A percentile compares a stretch with the other conserved stretches of the same genome.
These are phyloP conservation scores for Podospora bellae-mahoneyi DNA, from an alignment of 495 filamentous ascomycete species.

Conservation along the genomic window DNA sequence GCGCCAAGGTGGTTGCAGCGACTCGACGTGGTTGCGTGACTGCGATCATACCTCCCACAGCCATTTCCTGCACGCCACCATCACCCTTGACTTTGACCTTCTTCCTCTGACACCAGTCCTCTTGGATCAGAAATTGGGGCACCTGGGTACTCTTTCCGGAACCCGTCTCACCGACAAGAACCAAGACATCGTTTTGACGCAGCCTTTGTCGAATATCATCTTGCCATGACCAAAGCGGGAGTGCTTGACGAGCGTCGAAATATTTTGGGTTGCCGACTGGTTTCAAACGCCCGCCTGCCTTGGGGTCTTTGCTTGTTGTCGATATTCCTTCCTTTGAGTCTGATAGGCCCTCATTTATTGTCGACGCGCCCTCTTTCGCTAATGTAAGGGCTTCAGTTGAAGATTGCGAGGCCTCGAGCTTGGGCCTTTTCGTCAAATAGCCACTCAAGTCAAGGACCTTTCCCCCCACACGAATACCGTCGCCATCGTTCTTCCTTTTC, in stretches of 20 bases:
- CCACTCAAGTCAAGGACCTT: constrained; percentile 42
- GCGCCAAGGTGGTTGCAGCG: constrained; percentile 87
- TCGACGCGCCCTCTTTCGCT: background rate
- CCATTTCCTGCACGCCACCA: constrained; percentile 44
- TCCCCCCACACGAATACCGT: constrained; percentile 35
- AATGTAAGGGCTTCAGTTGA: constrained; percentile 1
- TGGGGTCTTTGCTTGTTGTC: background rate
- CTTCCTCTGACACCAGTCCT: constrained; percentile 70
- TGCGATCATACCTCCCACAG: constrained; percentile 82
- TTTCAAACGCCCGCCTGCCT: background rate
- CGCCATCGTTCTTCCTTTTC: constrained; percentile 24
- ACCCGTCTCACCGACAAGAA: constrained; percentile 91
- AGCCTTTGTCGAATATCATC: constrained; percentile 65
- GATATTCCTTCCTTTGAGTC: background rate
- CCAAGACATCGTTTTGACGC: constrained; percentile 66
- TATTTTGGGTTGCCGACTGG: constrained; percentile 31
- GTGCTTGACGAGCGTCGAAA: constrained; percentile 48
- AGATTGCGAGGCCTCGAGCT: constrained; percentile 16
- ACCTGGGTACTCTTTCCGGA: constrained; percentile 97
- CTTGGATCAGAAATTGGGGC: constrained; percentile 79
- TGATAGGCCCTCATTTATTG: background rate
- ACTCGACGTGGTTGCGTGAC: constrained; percentile 94
- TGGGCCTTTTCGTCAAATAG: constrained; percentile 37
- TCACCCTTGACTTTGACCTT: constrained; percentile 47
- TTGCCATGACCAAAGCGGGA: constrained; percentile 78